Evolutionary conservation across 495 filamentous ascomycete genomes (phyloP).

Genomic region (Annulohypoxylon maeteangense): DNA sequence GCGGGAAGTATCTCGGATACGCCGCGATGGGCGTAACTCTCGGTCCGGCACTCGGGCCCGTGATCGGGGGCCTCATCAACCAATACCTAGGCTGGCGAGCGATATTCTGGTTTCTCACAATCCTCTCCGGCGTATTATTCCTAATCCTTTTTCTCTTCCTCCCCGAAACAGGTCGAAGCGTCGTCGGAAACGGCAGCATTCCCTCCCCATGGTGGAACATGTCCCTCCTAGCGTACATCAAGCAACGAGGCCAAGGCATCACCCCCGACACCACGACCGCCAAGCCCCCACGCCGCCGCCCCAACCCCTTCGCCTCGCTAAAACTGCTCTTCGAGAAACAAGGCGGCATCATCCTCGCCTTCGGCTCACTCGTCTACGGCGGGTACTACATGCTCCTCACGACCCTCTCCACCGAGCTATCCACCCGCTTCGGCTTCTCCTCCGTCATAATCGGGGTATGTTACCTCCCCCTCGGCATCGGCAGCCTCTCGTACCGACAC

Average conservation of each 20-base stretch:
- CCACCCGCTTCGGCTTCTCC: constrained; percentile 53
- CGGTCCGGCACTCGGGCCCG: constrained; percentile 56
- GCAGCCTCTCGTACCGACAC: constrained; percentile 49
- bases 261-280: constrained; percentile 4
- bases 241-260: constrained; percentile 9
- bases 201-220: constrained; percentile 54
- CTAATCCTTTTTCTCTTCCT: constrained; percentile 46
- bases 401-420: constrained; percentile 50
- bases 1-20: constrained; percentile 59
- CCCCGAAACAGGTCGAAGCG: constrained; percentile 58
- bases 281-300: constrained; percentile 23
- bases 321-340: constrained; percentile 57
- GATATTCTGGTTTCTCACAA: constrained; percentile 71
- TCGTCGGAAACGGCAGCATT: constrained; percentile 62
- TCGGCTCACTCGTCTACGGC: constrained; percentile 45
- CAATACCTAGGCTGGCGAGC: constrained; percentile 65
- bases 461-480: constrained; percentile 59
- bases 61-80: constrained; percentile 63
- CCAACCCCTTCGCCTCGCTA: constrained; percentile 38
- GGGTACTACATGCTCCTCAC: constrained; percentile 51
- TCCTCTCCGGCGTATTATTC: constrained; percentile 52
- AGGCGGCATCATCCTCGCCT: constrained; percentile 56
- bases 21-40: constrained; percentile 36
- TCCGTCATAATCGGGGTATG: constrained; percentile 58
- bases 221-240: constrained; percentile 43